These are phyloP conservation scores for Capsella bursapastoris DNA, from an alignment of 345 rosid species.

Conservation along the genomic window DNA sequence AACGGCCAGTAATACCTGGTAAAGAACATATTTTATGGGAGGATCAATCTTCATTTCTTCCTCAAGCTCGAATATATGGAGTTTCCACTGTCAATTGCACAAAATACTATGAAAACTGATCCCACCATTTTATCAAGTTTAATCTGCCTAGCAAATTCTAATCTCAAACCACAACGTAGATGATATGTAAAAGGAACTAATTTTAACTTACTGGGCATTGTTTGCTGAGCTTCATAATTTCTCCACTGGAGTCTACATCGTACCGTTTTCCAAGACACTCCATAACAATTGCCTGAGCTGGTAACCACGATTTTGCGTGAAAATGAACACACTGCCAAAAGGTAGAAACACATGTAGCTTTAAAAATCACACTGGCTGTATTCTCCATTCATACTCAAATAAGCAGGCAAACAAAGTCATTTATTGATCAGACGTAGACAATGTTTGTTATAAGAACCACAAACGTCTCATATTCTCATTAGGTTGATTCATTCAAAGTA, in stretches of 20 bases:
- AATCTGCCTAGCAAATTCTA: neutral
- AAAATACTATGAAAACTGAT: slow-evolving; percentile 20
- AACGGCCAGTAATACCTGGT: slow-evolving; percentile 50
- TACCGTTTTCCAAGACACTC: slow-evolving; percentile 63
- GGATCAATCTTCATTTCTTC: slow-evolving; percentile 75
- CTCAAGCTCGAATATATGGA: slow-evolving; percentile 82
- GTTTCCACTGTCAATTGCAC: slow-evolving; percentile 69
- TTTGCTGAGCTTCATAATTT: slow-evolving; percentile 65
- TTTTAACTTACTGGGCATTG: slow-evolving; percentile 76
- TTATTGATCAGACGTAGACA: neutral
- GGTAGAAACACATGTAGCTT: slow-evolving; percentile 18
- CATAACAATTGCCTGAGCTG: slow-evolving; percentile 79
- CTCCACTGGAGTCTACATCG: slow-evolving; percentile 70
- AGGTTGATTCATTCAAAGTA: neutral
- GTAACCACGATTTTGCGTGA: slow-evolving; percentile 84
- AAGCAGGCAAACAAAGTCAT: slow-evolving; percentile 15
- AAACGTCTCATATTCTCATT: neutral
- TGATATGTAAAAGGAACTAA: neutral
- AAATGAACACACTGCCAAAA: slow-evolving; percentile 60
- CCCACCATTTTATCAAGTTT: no score
- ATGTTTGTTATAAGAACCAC: neutral
- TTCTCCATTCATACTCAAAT: neutral
- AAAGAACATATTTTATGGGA: slow-evolving; percentile 73
- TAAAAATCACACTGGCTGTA: neutral
- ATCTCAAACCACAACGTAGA: neutral